These are phyloP conservation scores for Arthrinium puccinioides DNA, from an alignment of 2,329 filamentous ascomycete genomes.

Conservation along the genomic window DNA sequence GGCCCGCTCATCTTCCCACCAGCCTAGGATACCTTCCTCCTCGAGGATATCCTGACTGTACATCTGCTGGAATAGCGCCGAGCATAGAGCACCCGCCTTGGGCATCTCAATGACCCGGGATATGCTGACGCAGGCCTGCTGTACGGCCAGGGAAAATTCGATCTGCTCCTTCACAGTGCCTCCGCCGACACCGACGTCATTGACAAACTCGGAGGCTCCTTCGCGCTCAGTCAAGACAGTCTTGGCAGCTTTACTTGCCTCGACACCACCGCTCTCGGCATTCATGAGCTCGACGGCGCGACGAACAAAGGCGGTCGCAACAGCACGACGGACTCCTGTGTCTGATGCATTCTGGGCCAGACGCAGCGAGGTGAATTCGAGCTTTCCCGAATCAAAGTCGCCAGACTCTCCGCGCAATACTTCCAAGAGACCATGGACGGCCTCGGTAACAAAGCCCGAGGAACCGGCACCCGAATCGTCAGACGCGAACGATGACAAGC, in stretches of 20 bases:
- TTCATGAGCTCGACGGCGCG: slow-evolving; percentile 64
- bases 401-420: slow-evolving; percentile 67
- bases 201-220: slow-evolving; percentile 49
- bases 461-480: slow-evolving; percentile 55
- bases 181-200: slow-evolving; percentile 53
- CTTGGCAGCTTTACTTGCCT: slow-evolving; percentile 58
- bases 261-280: slow-evolving; percentile 42
- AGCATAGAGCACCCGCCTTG: slow-evolving; percentile 56
- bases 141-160: slow-evolving; percentile 75
- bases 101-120: slow-evolving; percentile 48
- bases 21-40: slow-evolving; percentile 79
- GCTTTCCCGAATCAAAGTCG: slow-evolving; percentile 74
- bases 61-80: slow-evolving; percentile 75
- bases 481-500: slow-evolving; percentile 66
- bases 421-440: slow-evolving; percentile 79
- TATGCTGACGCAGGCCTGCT: slow-evolving; percentile 66
- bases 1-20: slow-evolving; percentile 75
- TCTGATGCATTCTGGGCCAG: slow-evolving; percentile 89
- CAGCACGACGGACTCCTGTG: slow-evolving; percentile 76
- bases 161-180: slow-evolving; percentile 71
- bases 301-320: slow-evolving; percentile 79
- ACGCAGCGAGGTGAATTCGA: slow-evolving; percentile 90
- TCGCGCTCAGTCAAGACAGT: slow-evolving; percentile 47
- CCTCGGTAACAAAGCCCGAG: slow-evolving; percentile 74
- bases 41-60: slow-evolving; percentile 81